These are phyloP conservation scores for Megacollybia marginata DNA, from an alignment of 768 basidiomycete species.

Conservation along the genomic window DNA sequence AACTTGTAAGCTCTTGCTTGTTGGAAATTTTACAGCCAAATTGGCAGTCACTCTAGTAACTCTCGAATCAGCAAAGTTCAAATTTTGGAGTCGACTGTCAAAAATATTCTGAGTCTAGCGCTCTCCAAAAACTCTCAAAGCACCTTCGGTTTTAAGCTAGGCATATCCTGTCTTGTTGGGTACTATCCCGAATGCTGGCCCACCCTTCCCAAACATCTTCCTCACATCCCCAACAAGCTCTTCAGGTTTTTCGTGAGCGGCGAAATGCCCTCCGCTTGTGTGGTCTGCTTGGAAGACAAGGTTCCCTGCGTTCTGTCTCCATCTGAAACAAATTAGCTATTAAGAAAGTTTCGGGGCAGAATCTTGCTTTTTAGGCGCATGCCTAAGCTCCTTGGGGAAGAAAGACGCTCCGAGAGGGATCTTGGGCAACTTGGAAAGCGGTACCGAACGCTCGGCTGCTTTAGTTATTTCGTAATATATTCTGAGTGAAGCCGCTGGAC, in stretches of 20 bases:
- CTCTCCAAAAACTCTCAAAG: too few species aligned
- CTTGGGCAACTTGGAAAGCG: not conserved
- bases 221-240: constrained; percentile 13
- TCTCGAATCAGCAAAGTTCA: too few species aligned
- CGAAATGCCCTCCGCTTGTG: constrained; percentile 30
- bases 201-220: constrained; percentile 30
- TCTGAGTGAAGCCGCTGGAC: constrained; percentile 31
- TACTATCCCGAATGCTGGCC: constrained; percentile 25
- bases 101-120: too few species aligned
- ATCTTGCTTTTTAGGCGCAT: constrained; percentile 18
- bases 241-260: constrained; percentile 26
- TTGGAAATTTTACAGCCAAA: too few species aligned
- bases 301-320: constrained; percentile 8
- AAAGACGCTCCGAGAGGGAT: constrained; percentile 25
- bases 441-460: not conserved
- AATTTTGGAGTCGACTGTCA: too few species aligned
- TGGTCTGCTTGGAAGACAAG: constrained; percentile 27
- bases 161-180: constrained; percentile 19
- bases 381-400: constrained; percentile 22
- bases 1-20: too few species aligned
- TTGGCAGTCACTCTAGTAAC: too few species aligned
- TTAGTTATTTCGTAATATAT: constrained; percentile 30
- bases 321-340: not conserved
- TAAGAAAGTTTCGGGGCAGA: not conserved
- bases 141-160: too few species aligned